Conservation (phyloP, 1,284 basidiomycete genomes). For the Coniferiporia weirii region DNA sequence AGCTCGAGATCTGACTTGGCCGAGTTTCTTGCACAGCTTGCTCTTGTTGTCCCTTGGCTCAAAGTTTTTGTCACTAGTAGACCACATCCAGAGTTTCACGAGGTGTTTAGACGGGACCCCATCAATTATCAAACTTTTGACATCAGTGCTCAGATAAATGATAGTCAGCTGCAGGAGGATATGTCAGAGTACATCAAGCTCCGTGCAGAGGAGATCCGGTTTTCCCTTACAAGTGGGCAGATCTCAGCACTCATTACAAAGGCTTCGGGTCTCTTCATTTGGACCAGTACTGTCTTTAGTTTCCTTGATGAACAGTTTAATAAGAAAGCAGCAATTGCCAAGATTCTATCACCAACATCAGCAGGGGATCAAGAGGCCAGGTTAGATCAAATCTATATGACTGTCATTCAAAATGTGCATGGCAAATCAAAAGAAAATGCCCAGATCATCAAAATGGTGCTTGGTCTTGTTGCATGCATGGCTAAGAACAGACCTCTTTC, state of each 20-base stretch:
- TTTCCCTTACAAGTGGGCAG: background rate
- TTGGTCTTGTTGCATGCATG: background rate
- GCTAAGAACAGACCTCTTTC: background rate
- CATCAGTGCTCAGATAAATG: background rate
- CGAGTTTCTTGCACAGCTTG: background rate
- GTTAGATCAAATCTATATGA: background rate
- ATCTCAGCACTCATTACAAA: background rate
- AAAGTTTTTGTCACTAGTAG: slow-evolving; percentile 5
- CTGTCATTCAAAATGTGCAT: background rate
- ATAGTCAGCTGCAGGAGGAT: background rate
- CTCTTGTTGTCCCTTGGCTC: background rate
- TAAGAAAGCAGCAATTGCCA: background rate
- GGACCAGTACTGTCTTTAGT: background rate
- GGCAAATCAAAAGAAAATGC: background rate
- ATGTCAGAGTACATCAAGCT: background rate
- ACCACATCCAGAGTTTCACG: background rate
- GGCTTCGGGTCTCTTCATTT: background rate
- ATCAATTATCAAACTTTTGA: background rate
- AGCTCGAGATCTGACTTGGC: background rate
- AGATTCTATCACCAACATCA: background rate
- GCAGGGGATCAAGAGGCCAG: background rate
- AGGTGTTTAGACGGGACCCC: background rate
- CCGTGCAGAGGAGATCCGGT: background rate
- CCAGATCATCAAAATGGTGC: background rate
- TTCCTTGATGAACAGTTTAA: background rate